Conservation (phyloP, 2,329 filamentous ascomycete genomes). For the Pyrenochaeta sp. region DNA sequence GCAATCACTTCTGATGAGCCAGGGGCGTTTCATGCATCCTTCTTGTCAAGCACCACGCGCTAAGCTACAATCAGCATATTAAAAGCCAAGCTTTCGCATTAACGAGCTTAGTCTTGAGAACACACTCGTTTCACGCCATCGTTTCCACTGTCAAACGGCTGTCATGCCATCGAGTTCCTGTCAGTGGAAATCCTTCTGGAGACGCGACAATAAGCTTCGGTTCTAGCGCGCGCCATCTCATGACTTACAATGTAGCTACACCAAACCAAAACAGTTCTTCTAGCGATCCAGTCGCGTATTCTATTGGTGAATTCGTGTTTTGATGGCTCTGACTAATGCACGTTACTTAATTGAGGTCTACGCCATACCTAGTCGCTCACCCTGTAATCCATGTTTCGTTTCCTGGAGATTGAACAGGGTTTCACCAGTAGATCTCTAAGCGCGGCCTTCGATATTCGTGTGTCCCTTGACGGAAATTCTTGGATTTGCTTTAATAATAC, state of each 20-base stretch:
- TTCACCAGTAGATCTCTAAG: constrained; percentile 13
- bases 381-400: constrained; percentile 26
- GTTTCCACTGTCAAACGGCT: constrained; percentile 19
- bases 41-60: constrained; percentile 15
- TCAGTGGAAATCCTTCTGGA: constrained; percentile 14
- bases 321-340: constrained; percentile 9
- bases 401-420: constrained; percentile 24
- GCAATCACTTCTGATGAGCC: constrained; percentile 26
- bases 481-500: constrained; percentile 15
- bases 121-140: constrained; percentile 26
- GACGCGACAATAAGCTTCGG: constrained; percentile 6
- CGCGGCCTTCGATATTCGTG: constrained; percentile 14
- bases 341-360: constrained; percentile 22
- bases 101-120: constrained; percentile 12
- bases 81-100: not conserved
- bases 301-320: no score
- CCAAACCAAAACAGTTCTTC: no score
- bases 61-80: constrained; percentile 3
- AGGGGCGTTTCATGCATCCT: constrained; percentile 21
- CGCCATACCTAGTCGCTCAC: constrained; percentile 13
- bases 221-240: constrained; percentile 10
- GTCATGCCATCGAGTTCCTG: constrained; percentile 17
- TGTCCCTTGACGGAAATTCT: constrained; percentile 15
- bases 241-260: no score
- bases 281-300: no score